Evolutionary conservation across 306 rosid species (phyloP).

Genomic region (Cucumis melo): DNA sequence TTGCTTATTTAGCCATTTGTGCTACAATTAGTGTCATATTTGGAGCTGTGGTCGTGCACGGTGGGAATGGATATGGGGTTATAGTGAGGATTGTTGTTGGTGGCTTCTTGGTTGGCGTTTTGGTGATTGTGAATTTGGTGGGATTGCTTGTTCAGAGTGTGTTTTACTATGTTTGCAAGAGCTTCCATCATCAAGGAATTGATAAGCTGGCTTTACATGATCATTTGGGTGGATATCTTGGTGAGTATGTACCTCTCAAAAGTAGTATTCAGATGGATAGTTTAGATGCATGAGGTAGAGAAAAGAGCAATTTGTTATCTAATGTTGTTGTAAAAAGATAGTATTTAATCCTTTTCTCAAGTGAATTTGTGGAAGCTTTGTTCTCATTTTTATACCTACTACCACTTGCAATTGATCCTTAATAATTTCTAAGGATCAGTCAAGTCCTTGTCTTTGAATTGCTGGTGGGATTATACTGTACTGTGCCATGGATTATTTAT

Average conservation of each 20-base stretch:
- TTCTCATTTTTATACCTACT: neutral
- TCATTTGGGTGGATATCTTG: constrained; percentile 95
- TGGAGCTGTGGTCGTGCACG: constrained; percentile 65
- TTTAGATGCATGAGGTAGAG: constrained; percentile 42
- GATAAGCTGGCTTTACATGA: constrained; percentile 77
- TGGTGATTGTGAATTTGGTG: constrained; percentile 75
- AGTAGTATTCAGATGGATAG: constrained; percentile 93
- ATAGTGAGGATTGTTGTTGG: constrained; percentile 62
- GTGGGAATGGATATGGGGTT: constrained; percentile 39
- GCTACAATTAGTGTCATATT: constrained; percentile 35
- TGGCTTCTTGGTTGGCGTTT: constrained; percentile 70
- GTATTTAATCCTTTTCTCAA: neutral
- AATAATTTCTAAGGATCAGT: neutral
- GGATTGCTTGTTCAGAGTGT: constrained; percentile 87
- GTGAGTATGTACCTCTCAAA: constrained; percentile 92
- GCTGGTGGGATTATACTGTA: neutral
- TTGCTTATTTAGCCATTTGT: constrained; percentile 39
- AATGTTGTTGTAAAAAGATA: constrained; percentile 17
- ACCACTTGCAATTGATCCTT: neutral
- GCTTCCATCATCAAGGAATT: constrained; percentile 82
- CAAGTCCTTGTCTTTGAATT: neutral
- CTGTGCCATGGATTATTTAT: neutral
- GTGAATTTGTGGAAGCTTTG: neutral
- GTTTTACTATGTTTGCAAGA: constrained; percentile 87
- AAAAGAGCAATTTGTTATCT: constrained; percentile 12